phyloP scores from a whole-genome alignment of 176 grass and related monocot species.

The Oryza longistaminata region DNA sequence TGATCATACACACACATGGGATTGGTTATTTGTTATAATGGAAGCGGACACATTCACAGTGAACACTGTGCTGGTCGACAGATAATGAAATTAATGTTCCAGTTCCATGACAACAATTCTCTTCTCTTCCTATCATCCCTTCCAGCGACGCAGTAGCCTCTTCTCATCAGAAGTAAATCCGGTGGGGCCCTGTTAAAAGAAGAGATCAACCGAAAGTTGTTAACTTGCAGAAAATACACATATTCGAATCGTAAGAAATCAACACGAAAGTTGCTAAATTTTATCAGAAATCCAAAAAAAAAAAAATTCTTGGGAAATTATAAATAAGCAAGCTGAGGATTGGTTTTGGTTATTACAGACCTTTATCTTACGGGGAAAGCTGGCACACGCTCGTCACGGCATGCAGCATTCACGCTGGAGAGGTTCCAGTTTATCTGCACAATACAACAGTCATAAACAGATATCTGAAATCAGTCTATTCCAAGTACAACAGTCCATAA shows the following conservation, averaged over 20 bases:
- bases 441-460: conserved; percentile 5
- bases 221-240: not conserved
- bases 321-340: not conserved
- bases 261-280: no score
- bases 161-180: conserved; percentile 65
- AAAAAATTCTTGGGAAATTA: no score
- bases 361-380: conserved; percentile 72
- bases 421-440: conserved; percentile 89
- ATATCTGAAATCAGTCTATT: not conserved
- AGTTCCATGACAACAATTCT: not conserved
- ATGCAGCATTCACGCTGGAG: conserved; percentile 66
- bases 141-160: conserved; percentile 25
- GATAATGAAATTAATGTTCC: not conserved
- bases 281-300: conserved; percentile 13
- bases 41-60: not conserved
- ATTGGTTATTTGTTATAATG: no score
- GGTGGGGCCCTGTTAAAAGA: conserved; percentile 57
- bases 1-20: not conserved
- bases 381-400: conserved; percentile 72
- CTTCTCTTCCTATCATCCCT: conserved; percentile 23
- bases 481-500: not conserved
- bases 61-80: not conserved
- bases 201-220: not conserved
- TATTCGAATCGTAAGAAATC: not conserved
- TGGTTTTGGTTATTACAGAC: conserved; percentile 37